A percentile compares a stretch with the other conserved stretches of the same genome.
These are phyloP conservation scores for Nidula microcarpa DNA, from an alignment of 768 basidiomycete genomes.

Conservation along the genomic window DNA sequence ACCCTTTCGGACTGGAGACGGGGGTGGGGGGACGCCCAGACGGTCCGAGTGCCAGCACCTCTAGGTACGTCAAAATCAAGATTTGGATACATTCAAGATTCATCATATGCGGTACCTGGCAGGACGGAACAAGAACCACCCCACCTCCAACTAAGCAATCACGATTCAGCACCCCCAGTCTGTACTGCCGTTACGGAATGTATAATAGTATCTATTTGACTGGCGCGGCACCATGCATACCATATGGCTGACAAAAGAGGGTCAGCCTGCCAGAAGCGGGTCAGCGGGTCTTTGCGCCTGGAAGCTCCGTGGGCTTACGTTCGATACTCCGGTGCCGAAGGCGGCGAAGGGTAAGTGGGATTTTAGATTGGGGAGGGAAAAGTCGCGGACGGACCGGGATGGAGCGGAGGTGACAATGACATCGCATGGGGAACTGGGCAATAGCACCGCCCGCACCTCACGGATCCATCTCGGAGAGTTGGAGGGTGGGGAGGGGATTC, in stretches of 20 bases:
- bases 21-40: too few relatives aligned
- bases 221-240: background rate
- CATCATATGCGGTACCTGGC: background rate
- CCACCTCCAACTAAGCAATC: too few relatives aligned
- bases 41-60: background rate
- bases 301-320: background rate
- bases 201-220: too few relatives aligned
- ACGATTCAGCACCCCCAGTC: too few relatives aligned
- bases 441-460: too few relatives aligned
- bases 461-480: too few relatives aligned
- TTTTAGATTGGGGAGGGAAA: too few relatives aligned
- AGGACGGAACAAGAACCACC: background rate
- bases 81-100: background rate
- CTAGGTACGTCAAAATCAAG: background rate
- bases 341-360: background rate
- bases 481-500: too few relatives aligned
- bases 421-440: too few relatives aligned
- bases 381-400: too few relatives aligned
- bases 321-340: background rate
- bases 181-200: too few relatives aligned
- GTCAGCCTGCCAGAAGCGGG: background rate
- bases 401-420: too few relatives aligned
- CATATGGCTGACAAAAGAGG: background rate
- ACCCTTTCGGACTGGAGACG: background rate
- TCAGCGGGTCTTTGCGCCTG: background rate